Evolutionary conservation across 805 yeast species (phyloP).

Genomic region (Metschnikowia noctiluminum): DNA sequence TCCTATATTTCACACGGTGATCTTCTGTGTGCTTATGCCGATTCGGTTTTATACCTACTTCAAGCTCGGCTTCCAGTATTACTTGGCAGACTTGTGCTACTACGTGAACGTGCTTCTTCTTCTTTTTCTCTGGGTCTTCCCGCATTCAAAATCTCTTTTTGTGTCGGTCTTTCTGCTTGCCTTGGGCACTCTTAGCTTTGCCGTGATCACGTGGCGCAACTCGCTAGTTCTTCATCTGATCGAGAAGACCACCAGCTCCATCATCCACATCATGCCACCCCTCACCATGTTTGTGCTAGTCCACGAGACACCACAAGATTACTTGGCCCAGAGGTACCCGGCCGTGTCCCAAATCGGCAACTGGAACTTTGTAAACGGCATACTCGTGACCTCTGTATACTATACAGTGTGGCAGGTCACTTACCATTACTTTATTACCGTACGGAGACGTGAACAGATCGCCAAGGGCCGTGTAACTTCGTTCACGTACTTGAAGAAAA

Average conservation of each 20-base stretch:
- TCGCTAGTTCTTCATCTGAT: constrained; percentile 87
- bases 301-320: constrained; percentile 61
- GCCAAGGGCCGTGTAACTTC: constrained; percentile 84
- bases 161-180: constrained; percentile 82
- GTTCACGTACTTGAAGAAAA: constrained; percentile 75
- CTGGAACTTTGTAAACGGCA: constrained; percentile 71
- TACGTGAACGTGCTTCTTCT: constrained; percentile 74
- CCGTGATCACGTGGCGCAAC: constrained; percentile 94
- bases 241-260: constrained; percentile 88
- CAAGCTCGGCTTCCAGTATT: constrained; percentile 77
- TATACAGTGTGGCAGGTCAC: constrained; percentile 87
- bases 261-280: constrained; percentile 90
- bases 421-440: constrained; percentile 90
- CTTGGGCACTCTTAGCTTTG: constrained; percentile 87
- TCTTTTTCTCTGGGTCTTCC: constrained; percentile 78
- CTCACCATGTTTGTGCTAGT: constrained; percentile 81
- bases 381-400: constrained; percentile 74
- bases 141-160: constrained; percentile 67
- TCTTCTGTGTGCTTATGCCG: constrained; percentile 70
- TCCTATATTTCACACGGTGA: constrained; percentile 67
- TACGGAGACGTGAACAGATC: constrained; percentile 73
- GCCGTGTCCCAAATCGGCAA: constrained; percentile 64
- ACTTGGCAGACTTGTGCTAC: constrained; percentile 89
- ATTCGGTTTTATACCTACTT: constrained; percentile 79
- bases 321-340: constrained; percentile 62